Evolutionary conservation across 2,329 filamentous ascomycete species (phyloP), one percentile per base, ranked within the genome.

Genomic region (Cladosporium sp.): DNA sequence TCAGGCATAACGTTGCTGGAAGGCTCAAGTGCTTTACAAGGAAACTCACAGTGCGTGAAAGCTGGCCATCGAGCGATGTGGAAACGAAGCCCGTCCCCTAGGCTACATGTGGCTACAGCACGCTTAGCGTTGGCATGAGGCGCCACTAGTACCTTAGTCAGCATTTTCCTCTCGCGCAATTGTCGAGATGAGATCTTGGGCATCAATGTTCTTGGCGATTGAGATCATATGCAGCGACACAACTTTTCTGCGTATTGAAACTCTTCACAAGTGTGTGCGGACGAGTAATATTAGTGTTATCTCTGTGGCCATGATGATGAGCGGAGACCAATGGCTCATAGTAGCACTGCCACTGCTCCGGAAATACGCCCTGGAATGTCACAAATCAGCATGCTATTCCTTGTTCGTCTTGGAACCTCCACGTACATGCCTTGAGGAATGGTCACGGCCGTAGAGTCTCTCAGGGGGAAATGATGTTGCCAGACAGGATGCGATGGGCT

Each of bases 71-170:
- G n/a, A 46, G 40, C 40, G 40, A 46, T 46, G 40, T 46, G n/a
- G 40, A 46, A 46, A 21, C n/a, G n/a, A 21, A n/a, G 40, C 40
- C 40, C 40, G 40, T 46, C 40, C 40, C 40, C 52, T 31, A 29
- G 52, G 52, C 52, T 55, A 55, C 33, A 35, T 35, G 33, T 35
- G 33, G n/a, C 52, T 55, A 31, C 52, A 55, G 52, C 31, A 55
- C 52, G 52, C 52, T 33, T 55, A 55, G 52, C 52, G 52, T 21
- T 55, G 52, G 28, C 52, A 29, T 18, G n/a, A 55, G 52, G 52
- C 52, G 52, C 28, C 52, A 55, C 18, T 6, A 29, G 12, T 14
- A n/a, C 14, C n/a, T 55, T 55, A 55, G 52, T 55, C 28, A 55
- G 52, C 52, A 21, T 31, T 12, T 2, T 55, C 18, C 18, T 46